phyloP scores from a whole-genome alignment of 139 green algal species.

The Chlorella ohadii region DNA sequence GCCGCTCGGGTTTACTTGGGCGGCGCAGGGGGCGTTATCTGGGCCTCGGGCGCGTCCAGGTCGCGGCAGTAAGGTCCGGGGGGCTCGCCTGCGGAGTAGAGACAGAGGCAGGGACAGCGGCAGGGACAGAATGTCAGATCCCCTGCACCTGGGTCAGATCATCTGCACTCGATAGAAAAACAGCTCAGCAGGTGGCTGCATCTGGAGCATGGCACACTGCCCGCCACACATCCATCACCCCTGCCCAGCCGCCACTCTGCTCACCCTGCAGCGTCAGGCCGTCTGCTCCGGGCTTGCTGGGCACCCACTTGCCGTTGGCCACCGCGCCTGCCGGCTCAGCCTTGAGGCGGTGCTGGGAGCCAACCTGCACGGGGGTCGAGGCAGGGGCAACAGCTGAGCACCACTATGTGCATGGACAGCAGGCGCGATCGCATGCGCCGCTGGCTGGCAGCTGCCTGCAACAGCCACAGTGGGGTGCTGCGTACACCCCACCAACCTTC shows the following conservation, averaged over 20 bases:
- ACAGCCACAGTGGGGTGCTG: too few relatives aligned
- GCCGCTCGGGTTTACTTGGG: background rate
- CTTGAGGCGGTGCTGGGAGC: slow-evolving; percentile 81
- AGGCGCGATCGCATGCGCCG: too few relatives aligned
- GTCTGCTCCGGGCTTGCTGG: slow-evolving; percentile 20
- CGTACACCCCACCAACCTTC: too few relatives aligned
- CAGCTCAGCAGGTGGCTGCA: background rate
- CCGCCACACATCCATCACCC: background rate
- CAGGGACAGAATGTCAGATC: background rate
- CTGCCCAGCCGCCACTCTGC: background rate
- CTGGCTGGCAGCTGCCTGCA: too few relatives aligned
- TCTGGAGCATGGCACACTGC: background rate
- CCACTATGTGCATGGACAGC: background rate
- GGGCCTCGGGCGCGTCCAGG: slow-evolving; percentile 50
- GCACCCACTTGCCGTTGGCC: slow-evolving; percentile 75
- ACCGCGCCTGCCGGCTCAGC: slow-evolving; percentile 82
- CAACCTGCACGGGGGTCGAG: slow-evolving; percentile 51
- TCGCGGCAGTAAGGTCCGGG: slow-evolving; percentile 73
- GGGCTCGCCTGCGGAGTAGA: slow-evolving; percentile 9
- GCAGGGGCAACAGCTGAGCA: background rate
- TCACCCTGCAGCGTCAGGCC: slow-evolving; percentile 59
- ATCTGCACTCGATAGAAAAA: background rate
- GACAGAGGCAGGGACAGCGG: background rate
- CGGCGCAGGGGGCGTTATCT: background rate
- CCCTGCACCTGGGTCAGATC: too few relatives aligned